Evolutionary conservation across 23 red algal species (phyloP), one percentile per base, ranked within the genome.

Genomic region (Chondrus crispus): DNA sequence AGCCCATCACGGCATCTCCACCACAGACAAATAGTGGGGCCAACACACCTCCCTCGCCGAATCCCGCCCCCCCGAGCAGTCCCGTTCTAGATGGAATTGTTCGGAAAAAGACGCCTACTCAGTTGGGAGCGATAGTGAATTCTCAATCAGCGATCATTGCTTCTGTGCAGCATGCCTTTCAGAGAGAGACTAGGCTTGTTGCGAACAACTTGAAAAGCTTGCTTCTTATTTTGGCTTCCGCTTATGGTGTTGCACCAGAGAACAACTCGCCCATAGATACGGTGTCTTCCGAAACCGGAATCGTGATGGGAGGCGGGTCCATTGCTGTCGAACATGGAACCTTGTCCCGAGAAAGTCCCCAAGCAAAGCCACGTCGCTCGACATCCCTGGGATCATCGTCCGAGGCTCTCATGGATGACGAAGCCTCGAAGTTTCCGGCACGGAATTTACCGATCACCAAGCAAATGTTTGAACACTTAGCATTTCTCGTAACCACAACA

Each of bases 401-500:
- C 38, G 41, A 55, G 38, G 46, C 46, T 7, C 18, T 55, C 2
- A 57, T 44, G 5, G 73, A 80, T 48, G 72, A 79, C 18, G 87
- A 90, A 2, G 57, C 62, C 80, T 52, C 87, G 28, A 90, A 90
- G 72, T 58, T 62, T 41, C 57, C 69, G 24, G 54, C 70, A 30
- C 69, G 72, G 32, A 79, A 35, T 28, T 41, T 90, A 13, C 76
- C 79, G 37, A 92, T 92, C 73, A 66, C 89, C 2, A 55, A 77
- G 29, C 77, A 82, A 22, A 92, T 92, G 89, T 84, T 92, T 55
- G 89, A 92, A 44, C 76, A 84, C 48, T 69, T 92, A 74, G 28
- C 89, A 22, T 92, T 92, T 51, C 66, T 92, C 38, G 76, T 92
- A 62, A 92, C 89, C 14, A 92, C 89, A 81, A 63, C 79, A 46